A percentile compares a stretch with the other conserved stretches of the same genome.
Conservation (phyloP, 768 basidiomycete species). For the Pleurotus tuber-regium region DNA sequence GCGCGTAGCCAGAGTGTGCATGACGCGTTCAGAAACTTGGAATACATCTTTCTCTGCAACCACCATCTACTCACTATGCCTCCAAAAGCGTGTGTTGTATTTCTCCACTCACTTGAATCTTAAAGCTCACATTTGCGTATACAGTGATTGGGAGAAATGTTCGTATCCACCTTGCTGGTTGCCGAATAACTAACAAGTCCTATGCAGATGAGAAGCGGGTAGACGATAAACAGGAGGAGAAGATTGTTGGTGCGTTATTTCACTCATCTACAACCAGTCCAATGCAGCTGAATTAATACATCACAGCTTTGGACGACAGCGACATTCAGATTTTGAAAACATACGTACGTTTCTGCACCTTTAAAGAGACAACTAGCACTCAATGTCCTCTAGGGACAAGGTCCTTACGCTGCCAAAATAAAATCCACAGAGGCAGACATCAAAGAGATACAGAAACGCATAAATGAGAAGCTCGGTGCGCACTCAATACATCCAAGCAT, state of each 20-base stretch:
- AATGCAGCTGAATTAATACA: conserved; percentile 12
- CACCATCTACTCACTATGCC: conserved; percentile 58
- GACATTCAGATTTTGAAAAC: conserved; percentile 99
- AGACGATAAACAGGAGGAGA: conserved; percentile 89
- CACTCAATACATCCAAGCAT: conserved; percentile 13
- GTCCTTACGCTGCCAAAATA: conserved; percentile 87
- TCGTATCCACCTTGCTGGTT: conserved; percentile 21
- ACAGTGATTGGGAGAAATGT: conserved; percentile 99
- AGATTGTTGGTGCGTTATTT: conserved; percentile 73
- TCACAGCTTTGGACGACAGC: conserved; percentile 88
- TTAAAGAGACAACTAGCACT: no score
- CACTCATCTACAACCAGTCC: background rate
- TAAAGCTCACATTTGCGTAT: conserved; percentile 4
- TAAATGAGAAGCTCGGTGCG: conserved; percentile 95
- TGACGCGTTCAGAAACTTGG: conserved; percentile 35
- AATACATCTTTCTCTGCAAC: conserved; percentile 19
- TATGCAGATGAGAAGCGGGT: conserved; percentile 75
- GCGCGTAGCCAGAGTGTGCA: conserved; percentile 20
- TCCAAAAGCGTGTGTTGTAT: conserved; percentile 84
- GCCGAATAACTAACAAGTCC: background rate
- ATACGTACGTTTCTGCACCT: conserved; percentile 60
- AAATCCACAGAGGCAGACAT: conserved; percentile 92
- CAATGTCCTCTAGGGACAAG: conserved; percentile 75
- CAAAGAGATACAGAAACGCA: conserved; percentile 93
- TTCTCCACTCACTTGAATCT: conserved; percentile 7